Base-by-base conservation (phyloP, 1,284 basidiomycete genomes). In the Mycena sp. region DNA sequence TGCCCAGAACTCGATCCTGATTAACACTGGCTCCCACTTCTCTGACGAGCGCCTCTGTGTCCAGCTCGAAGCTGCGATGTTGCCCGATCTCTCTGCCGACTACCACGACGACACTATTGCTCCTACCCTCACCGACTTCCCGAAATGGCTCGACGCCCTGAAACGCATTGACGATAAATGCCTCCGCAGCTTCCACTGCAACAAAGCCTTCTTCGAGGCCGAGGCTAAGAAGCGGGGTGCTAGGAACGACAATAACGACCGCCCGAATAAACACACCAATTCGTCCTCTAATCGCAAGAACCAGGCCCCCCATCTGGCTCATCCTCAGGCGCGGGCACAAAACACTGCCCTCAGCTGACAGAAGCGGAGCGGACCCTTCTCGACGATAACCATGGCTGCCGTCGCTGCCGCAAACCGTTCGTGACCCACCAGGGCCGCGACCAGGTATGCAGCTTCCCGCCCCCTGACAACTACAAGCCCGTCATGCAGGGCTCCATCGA, bases 211-310 rank as follows among this genome's bases (percentile, higher is more conserved):
- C n/a, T 25, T 16, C 5, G 11, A 25, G 6, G 9, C 6, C 43
- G 5, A 25, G 2, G 43, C 43, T 5, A 25, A 23, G 4, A 26
- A 40, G n/a, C 53, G 40, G 16, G 26, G 19, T 2, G 38, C 40
- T 19, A 25, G 17, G 17, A 45, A 43, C 40, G 29, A 35, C 21
- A n/a, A n/a, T n/a, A 14, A 28, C n/a, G 32, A 43, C 35, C 40
- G 56, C 44, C 19, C 17, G 7, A n/a, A 23, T 7, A 58, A 58
- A 21, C 44, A 23, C 30, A n/a, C n/a, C n/a, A n/a, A n/a, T n/a
- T n/a, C n/a, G n/a, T n/a, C n/a, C n/a, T n/a, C n/a, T n/a, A 28
- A 30, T 19, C 45, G 56, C 54, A 28, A 46, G 28, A 45, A 56
- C 19, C 10, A 21, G 12, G 9, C 25, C 28, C 28, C 5, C 2